Evolutionary conservation across 345 rosid genomes (phyloP).

Genomic region (Sonneratia caseolaris): DNA sequence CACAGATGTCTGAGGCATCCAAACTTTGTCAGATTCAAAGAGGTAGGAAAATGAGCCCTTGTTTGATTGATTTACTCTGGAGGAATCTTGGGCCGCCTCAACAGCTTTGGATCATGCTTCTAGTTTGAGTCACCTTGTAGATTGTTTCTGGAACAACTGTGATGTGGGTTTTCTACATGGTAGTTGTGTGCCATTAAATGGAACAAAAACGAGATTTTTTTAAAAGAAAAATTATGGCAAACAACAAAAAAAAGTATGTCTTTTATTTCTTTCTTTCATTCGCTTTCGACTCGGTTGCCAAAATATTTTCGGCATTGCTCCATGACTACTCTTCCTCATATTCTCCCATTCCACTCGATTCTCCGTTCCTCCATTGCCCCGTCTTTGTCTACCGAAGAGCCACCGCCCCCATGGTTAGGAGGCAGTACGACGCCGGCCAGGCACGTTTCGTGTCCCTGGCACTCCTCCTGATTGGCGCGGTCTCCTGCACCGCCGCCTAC

Average conservation of each 20-base stretch:
- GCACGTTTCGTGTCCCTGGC: slow-evolving; percentile 45
- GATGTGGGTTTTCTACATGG: no score
- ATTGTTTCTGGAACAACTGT: no score
- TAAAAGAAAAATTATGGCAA: neutral
- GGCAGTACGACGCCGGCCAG: slow-evolving; percentile 43
- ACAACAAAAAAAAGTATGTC: neutral
- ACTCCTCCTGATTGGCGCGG: slow-evolving; percentile 41
- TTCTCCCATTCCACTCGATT: slow-evolving; percentile 3
- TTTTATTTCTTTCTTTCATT: neutral
- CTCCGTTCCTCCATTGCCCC: neutral
- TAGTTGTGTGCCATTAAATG: no score
- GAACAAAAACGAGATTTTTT: no score
- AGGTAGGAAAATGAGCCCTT: slow-evolving; percentile 33
- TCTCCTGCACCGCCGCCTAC: slow-evolving; percentile 60
- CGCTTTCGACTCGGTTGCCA: neutral
- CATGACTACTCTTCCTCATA: slow-evolving; percentile 14
- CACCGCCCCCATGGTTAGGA: slow-evolving; percentile 41
- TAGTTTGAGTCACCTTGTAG: neutral
- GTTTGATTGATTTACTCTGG: neutral
- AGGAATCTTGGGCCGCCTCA: neutral
- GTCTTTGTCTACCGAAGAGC: neutral
- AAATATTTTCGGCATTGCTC: neutral
- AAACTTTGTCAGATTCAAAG: slow-evolving; percentile 81
- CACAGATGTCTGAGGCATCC: slow-evolving; percentile 87
- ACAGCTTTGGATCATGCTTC: neutral